These are phyloP conservation scores for Claviceps monticola DNA, from an alignment of 2,329 filamentous ascomycete genomes.

Conservation along the genomic window DNA sequence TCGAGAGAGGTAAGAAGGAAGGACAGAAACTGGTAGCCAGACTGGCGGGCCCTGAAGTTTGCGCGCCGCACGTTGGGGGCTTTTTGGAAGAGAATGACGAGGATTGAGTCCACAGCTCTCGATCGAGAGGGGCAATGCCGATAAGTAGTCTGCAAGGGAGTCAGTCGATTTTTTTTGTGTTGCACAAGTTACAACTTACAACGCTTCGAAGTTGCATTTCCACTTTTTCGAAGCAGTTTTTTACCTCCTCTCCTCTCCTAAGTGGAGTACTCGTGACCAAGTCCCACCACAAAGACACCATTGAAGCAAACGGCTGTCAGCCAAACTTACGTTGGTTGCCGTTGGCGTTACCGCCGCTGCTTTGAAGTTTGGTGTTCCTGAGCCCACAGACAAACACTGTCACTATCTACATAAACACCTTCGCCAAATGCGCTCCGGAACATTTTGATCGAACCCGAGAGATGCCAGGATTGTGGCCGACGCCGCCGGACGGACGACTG, in stretches of 20 bases:
- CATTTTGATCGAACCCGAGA: not conserved
- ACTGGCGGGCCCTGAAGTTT: conserved; percentile 37
- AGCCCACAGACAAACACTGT: not conserved
- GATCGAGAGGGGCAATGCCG: not conserved
- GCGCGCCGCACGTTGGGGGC: conserved; percentile 7
- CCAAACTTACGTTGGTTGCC: too few relatives aligned
- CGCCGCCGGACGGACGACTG: not conserved
- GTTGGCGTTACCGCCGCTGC: too few relatives aligned
- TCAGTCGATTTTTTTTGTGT: too few relatives aligned
- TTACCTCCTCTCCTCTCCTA: too few relatives aligned
- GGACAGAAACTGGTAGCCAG: conserved; percentile 48
- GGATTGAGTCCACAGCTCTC: conserved; percentile 7
- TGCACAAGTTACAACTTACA: too few relatives aligned
- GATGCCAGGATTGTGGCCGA: not conserved
- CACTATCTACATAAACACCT: too few relatives aligned
- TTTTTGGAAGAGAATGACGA: conserved; percentile 9
- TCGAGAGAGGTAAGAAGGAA: conserved; percentile 62
- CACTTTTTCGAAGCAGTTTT: too few relatives aligned
- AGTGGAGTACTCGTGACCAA: too few relatives aligned
- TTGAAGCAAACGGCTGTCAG: too few relatives aligned
- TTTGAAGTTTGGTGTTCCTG: too few relatives aligned
- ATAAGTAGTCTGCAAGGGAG: not conserved
- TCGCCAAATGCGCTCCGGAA: not conserved
- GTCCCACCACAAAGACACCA: too few relatives aligned
- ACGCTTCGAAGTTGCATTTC: too few relatives aligned